Conservation (phyloP, 352 stramenopile genomes). For the Globisporangium spinosum region DNA sequence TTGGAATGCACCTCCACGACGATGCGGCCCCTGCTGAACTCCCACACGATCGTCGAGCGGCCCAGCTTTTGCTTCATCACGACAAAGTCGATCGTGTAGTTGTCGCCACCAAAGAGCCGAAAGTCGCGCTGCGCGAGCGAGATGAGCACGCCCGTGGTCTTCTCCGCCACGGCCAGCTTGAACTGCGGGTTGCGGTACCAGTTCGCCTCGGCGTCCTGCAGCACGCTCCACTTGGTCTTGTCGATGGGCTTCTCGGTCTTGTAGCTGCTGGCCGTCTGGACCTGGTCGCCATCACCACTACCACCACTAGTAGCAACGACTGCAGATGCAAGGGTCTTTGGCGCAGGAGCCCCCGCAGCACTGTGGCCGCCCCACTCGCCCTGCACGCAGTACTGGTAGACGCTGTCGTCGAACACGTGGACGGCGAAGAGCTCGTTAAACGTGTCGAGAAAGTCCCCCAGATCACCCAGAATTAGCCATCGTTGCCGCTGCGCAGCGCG, state of each 20-base stretch:
- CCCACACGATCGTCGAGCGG: conserved; percentile 64
- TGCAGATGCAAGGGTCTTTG: conserved; percentile 5
- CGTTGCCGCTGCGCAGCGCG: conserved; percentile 52
- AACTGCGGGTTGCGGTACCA: conserved; percentile 93
- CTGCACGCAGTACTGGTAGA: conserved; percentile 56
- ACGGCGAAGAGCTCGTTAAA: conserved; percentile 75
- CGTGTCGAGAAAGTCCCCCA: conserved; percentile 64
- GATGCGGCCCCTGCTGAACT: conserved; percentile 57
- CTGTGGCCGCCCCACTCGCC: conserved; percentile 43
- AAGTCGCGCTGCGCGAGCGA: conserved; percentile 85
- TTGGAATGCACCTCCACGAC: conserved; percentile 70
- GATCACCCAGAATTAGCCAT: conserved; percentile 85
- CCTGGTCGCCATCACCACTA: background rate
- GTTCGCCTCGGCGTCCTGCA: conserved; percentile 72
- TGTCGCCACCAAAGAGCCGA: conserved; percentile 72
- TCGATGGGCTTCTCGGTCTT: conserved; percentile 37
- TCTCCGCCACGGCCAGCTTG: conserved; percentile 46
- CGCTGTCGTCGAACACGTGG: conserved; percentile 29
- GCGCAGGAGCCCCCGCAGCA: conserved; percentile 29
- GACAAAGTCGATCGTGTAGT: conserved; percentile 88
- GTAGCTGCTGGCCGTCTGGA: conserved; percentile 17
- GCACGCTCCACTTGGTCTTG: conserved; percentile 63
- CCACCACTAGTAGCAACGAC: background rate
- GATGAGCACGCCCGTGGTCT: conserved; percentile 49
- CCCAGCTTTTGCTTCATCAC: conserved; percentile 64